Percentiles rank a stretch among this genome's conserved stretches.
These are phyloP conservation scores for Blastobotrys americana DNA, from an alignment of 805 yeast genomes.

Conservation along the genomic window DNA sequence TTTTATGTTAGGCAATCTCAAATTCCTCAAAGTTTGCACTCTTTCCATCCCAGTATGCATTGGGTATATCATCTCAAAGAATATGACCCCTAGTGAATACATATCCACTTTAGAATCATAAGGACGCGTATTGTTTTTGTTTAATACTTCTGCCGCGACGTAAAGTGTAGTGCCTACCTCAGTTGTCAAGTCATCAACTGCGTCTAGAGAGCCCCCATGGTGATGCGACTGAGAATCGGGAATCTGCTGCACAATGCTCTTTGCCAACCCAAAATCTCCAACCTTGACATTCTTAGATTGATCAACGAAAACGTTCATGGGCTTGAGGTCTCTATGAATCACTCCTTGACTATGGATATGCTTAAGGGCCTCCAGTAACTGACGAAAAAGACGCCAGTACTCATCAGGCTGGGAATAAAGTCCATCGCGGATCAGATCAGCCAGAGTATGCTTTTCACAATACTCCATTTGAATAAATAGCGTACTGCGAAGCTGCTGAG, in stretches of 20 bases:
- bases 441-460: constrained; percentile 87
- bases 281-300: constrained; percentile 80
- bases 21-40: constrained; percentile 56
- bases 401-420: constrained; percentile 64
- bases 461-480: constrained; percentile 97
- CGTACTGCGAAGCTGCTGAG: constrained; percentile 49
- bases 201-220: constrained; percentile 12
- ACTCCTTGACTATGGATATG: constrained; percentile 92
- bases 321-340: constrained; percentile 91
- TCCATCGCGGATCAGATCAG: constrained; percentile 74
- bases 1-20: constrained; percentile 52
- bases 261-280: constrained; percentile 97
- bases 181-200: constrained; percentile 71
- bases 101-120: constrained; percentile 93
- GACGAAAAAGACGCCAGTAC: constrained; percentile 86
- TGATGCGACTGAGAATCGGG: neutral
- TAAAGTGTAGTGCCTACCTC: constrained; percentile 92
- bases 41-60: constrained; percentile 94
- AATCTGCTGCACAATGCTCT: constrained; percentile 36
- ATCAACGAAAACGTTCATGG: constrained; percentile 93
- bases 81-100: constrained; percentile 90
- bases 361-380: constrained; percentile 78
- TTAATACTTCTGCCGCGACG: constrained; percentile 79
- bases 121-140: constrained; percentile 49
- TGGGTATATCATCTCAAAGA: constrained; percentile 88